A percentile compares a stretch with the other conserved stretches of the same genome.
These are phyloP conservation scores for Teratosphaeria epicoccoides DNA, from an alignment of 2,329 filamentous ascomycete genomes.

Conservation along the genomic window DNA sequence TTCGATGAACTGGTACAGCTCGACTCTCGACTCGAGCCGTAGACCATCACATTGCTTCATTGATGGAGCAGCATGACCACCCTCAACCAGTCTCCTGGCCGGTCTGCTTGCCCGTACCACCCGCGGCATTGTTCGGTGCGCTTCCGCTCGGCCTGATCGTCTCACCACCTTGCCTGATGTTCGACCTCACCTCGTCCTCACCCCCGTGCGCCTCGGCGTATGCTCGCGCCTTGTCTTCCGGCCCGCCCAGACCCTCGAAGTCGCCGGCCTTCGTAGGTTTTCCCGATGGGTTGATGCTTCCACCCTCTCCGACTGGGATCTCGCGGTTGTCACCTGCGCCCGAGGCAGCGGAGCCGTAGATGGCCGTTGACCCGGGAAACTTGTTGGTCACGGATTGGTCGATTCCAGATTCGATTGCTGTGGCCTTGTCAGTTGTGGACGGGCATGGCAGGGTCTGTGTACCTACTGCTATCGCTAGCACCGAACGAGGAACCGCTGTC, in stretches of 20 bases:
- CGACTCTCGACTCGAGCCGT: background rate
- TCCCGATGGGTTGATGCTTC: constrained; percentile 31
- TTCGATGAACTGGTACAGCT: no score
- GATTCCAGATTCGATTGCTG: constrained; percentile 39
- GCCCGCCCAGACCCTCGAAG: constrained; percentile 39
- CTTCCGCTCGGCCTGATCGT: constrained; percentile 11
- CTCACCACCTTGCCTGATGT: constrained; percentile 28
- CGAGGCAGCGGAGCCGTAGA: constrained; percentile 33
- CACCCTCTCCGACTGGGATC: constrained; percentile 38
- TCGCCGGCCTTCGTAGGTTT: constrained; percentile 36
- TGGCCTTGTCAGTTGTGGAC: background rate
- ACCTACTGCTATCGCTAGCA: constrained; percentile 26
- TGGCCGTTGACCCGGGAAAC: constrained; percentile 37
- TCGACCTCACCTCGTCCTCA: constrained; percentile 30
- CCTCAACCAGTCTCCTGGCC: constrained; percentile 1
- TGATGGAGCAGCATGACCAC: background rate
- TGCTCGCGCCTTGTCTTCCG: constrained; percentile 33
- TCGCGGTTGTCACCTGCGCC: constrained; percentile 38
- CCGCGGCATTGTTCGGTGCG: constrained; percentile 5
- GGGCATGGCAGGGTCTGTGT: background rate
- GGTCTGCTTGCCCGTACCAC: constrained; percentile 8
- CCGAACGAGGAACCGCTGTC: constrained; percentile 1
- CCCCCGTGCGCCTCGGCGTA: constrained; percentile 31
- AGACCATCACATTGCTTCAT: background rate
- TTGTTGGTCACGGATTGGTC: constrained; percentile 30